Evolutionary conservation across 768 basidiomycete species (phyloP), one percentile per base, ranked within the genome.

Genomic region (Amanita inopinata): DNA sequence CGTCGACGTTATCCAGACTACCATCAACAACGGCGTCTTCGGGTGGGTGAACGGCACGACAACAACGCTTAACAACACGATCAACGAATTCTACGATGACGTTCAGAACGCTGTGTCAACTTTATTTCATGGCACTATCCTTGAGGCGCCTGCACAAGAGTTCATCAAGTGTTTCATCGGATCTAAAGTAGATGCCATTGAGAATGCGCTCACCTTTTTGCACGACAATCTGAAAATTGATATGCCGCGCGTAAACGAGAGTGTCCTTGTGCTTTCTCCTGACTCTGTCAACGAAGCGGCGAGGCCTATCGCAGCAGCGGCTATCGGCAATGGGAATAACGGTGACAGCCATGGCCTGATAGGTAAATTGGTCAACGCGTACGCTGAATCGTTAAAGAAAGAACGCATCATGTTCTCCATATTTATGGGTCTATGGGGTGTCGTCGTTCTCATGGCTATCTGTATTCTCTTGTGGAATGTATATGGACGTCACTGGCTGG

Each of bases 1-100:
- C 22, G 77, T 97, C 15, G 71, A 76, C 37, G 52, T 52, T 24
- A 69, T 89, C 37, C 87, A 98, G 63, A 68, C 66, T 28, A 74
- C 77, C 4, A 76, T 98, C 60, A 89, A 97, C 57, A 65, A 88
- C 30, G 85, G 84, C 18, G 62, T 98, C 34, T 94, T 98, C 49
- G 91, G 92, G 7, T 98, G 93, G 93, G 82, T 98, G 37, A 91
- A 97, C 53, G 73, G 69, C 12, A 94, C 94, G 5, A 94, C 91
- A 1, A 79, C 77, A 3, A 79, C 82, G 4, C 72, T 99, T 40
- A 99, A 99, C 60, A 65, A 68, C 51, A 96, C 94, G 2, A 65
- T 99, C 53, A 82, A 76, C 56, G 70, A 69, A 34, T 94, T 99
- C 60, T 98, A 98, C 63, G 67, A 67, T 43, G 91, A 90, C 38